Percentiles rank a stretch among this genome's conserved stretches.
phyloP scores from a whole-genome alignment of 306 rosid genomes.

The Prunus mume region DNA sequence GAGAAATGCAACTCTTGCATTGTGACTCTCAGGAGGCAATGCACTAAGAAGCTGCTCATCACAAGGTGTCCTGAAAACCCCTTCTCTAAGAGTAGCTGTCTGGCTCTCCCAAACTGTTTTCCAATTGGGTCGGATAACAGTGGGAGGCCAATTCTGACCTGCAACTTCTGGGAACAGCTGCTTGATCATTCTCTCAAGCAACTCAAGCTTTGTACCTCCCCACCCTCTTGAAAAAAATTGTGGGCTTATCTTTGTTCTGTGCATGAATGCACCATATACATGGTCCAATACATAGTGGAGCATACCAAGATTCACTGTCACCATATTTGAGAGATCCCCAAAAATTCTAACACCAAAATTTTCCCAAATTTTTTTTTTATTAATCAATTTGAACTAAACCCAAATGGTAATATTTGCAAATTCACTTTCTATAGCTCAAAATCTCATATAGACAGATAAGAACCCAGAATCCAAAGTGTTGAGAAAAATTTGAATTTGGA shows the following conservation, averaged over 20 bases:
- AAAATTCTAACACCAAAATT: neutral
- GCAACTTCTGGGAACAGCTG: conserved; percentile 73
- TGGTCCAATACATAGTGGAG: conserved; percentile 94
- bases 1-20: conserved; percentile 86
- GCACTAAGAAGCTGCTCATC: conserved; percentile 73
- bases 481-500: neutral
- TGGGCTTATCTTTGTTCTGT: conserved; percentile 77
- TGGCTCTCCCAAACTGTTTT: conserved; percentile 79
- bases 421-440: neutral
- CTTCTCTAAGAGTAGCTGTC: conserved; percentile 77
- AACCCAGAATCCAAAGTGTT: neutral
- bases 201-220: conserved; percentile 84
- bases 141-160: conserved; percentile 71
- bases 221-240: conserved; percentile 86
- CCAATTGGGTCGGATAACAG: conserved; percentile 65
- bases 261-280: conserved; percentile 86
- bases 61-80: conserved; percentile 80
- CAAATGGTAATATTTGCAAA: neutral
- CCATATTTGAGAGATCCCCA: conserved; percentile 45
- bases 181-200: conserved; percentile 71
- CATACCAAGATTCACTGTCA: conserved; percentile 71
- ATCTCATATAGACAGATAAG: neutral
- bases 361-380: neutral
- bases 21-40: conserved; percentile 93
- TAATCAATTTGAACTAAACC: conserved; percentile 4